Percentiles rank a stretch among this genome's conserved stretches.
phyloP scores from a whole-genome alignment of 1,284 basidiomycete genomes.

The Trametes hirsuta region DNA sequence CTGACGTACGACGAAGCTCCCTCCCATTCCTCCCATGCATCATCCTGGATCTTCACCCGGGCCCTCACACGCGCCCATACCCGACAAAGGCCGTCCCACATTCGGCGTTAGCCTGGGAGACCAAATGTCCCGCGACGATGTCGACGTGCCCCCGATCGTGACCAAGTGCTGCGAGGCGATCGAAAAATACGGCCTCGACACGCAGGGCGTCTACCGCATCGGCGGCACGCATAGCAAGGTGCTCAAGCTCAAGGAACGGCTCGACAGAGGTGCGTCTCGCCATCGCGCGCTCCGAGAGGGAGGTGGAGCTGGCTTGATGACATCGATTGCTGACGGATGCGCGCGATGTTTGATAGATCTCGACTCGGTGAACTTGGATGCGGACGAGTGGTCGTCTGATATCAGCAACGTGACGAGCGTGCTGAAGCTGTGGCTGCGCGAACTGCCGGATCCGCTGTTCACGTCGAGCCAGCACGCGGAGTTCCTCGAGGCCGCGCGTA shows the following conservation, averaged over 20 bases:
- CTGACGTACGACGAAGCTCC: constrained; percentile 47
- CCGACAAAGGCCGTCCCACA: constrained; percentile 73
- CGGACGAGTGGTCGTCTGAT: constrained; percentile 90
- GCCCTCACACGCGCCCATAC: constrained; percentile 40
- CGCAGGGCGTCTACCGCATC: constrained; percentile 92
- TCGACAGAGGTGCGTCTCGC: constrained; percentile 75
- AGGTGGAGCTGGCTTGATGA: not conserved
- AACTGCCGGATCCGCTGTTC: constrained; percentile 93
- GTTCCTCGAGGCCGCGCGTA: constrained; percentile 95
- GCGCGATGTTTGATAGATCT: constrained; percentile 58
- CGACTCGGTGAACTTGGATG: constrained; percentile 82
- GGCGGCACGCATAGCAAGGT: constrained; percentile 93
- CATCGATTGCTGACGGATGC: not conserved
- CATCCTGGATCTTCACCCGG: constrained; percentile 34
- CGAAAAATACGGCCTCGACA: constrained; percentile 84
- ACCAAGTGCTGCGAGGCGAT: constrained; percentile 92
- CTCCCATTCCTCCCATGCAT: constrained; percentile 46
- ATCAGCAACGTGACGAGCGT: constrained; percentile 96
- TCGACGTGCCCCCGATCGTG: constrained; percentile 88
- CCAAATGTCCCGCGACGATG: constrained; percentile 88
- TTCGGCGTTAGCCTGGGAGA: constrained; percentile 93
- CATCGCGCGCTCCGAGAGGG: not conserved
- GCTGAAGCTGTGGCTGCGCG: constrained; percentile 95
- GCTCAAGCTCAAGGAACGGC: constrained; percentile 77
- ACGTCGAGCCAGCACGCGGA: constrained; percentile 85